Percentiles rank a stretch among this genome's conserved stretches.
Conservation (phyloP, 768 basidiomycete species). For the Lyophyllum decastes region DNA sequence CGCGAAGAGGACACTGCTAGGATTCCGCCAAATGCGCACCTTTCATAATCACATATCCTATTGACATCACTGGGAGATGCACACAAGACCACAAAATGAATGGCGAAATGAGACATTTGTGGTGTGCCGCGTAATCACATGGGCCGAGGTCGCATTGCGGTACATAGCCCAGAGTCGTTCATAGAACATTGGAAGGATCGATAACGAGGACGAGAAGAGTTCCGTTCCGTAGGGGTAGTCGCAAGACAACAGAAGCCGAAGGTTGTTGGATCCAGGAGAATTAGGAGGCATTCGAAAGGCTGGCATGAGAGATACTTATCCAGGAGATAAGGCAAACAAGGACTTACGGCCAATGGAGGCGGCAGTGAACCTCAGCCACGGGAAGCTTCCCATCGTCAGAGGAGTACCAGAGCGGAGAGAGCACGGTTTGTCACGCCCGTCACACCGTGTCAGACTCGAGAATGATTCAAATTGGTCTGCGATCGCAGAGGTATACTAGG, state of each 20-base stretch:
- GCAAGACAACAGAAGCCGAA: conserved; percentile 1
- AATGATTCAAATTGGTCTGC: too few species aligned
- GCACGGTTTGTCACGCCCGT: conserved; percentile 14
- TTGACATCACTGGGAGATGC: conserved; percentile 45
- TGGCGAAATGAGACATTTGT: conserved; percentile 6
- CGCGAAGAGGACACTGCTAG: conserved; percentile 4
- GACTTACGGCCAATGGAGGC: conserved; percentile 50
- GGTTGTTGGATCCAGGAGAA: conserved; percentile 1
- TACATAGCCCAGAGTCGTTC: not conserved
- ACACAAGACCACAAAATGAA: conserved; percentile 5
- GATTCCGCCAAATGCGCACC: conserved; percentile 41
- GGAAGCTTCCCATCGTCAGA: conserved; percentile 48
- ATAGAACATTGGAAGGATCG: not conserved
- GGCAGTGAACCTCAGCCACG: conserved; percentile 56
- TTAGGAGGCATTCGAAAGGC: conserved; percentile 3
- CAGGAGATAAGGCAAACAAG: conserved; percentile 6
- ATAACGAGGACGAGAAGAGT: conserved; percentile 1
- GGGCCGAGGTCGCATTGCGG: not conserved
- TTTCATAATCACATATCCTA: conserved; percentile 63
- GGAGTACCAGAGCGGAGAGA: conserved; percentile 3
- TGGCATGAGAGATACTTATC: not conserved
- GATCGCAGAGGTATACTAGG: not conserved
- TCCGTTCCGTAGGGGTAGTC: conserved; percentile 1
- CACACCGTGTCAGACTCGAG: not conserved
- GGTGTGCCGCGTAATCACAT: conserved; percentile 11